Base-by-base conservation (phyloP, 108 stramenopile genomes). In the Nitzschia inconspicua region DNA sequence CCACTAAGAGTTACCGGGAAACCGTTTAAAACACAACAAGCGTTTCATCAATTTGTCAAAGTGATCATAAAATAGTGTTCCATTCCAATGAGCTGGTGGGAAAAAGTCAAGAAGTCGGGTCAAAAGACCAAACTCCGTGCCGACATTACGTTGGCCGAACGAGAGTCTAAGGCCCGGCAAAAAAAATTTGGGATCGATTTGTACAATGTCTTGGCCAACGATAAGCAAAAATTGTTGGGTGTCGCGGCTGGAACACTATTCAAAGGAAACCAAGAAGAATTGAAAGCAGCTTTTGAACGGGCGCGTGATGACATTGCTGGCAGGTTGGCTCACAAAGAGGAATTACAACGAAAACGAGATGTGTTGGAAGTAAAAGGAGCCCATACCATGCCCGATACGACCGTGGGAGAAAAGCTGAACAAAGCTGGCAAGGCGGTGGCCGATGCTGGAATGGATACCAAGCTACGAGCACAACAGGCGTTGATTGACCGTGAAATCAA, bases 401-500 rank as follows among this genome's bases (percentile, higher is more conserved):
- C 76, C 0, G 39, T 57, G 37, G 50, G 47, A 7, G 61, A 71
- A 43, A 61, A 72, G 19, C 11, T 70, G 26, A 47, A 28, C 34
- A 71, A 71, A 32, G 70, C 76, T 0, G 70, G 76, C 0, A 31
- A 50, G 31, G 44, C 37, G 61, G 40, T 79, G 26, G 34, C 54
- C 25, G 42, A 68, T 47, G 59, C 58, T 27, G 78, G 68, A 0
- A 61, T 35, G 16, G 54, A 30, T 14, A 57, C 78, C 13, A 73
- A 79, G 48, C 29, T 75, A 26, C 56, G 81, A 60, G 85, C 77
- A 26, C 76, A 91, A 67, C 68, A 84, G 65, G 83, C 73, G 4
- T 75, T 91, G 44, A 64, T 91, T 37, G 89, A 91, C 65, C 84
- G 84, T 11, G 84, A 91, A 68, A 85, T 91, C 31, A 85, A 84